phyloP scores from a whole-genome alignment of 257 asterid genomes.

The Knoxia roxburghii region DNA sequence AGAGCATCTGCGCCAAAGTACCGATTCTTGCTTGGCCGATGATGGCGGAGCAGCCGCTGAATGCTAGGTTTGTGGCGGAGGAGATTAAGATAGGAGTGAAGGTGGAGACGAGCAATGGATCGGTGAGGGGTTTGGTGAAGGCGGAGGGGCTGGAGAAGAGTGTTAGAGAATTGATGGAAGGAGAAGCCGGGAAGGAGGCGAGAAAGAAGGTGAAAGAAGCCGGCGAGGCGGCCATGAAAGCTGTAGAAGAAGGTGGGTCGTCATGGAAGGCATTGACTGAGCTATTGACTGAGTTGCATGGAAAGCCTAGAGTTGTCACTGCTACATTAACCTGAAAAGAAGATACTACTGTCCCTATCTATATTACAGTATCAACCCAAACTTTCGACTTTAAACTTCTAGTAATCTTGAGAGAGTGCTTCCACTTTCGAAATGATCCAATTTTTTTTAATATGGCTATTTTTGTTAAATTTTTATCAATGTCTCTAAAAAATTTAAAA shows the following conservation, averaged over 20 bases:
- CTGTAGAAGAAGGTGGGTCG: conserved; percentile 57
- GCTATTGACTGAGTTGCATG: conserved; percentile 31
- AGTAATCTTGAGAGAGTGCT: too few species aligned
- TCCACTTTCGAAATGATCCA: too few species aligned
- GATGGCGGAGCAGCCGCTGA: conserved; percentile 70
- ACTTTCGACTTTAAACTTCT: too few species aligned
- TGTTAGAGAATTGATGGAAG: conserved; percentile 52
- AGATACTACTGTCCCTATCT: too few species aligned
- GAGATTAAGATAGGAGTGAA: conserved; percentile 49
- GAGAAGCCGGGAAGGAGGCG: conserved; percentile 35
- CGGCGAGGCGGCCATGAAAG: conserved; percentile 37
- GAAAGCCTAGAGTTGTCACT: too few species aligned
- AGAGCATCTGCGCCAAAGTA: conserved; percentile 60
- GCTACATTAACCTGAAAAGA: too few species aligned
- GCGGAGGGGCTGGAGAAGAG: conserved; percentile 36
- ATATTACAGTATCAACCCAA: too few species aligned
- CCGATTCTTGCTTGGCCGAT: conserved; percentile 82
- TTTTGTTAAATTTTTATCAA: too few species aligned
- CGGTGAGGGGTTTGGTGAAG: conserved; percentile 47
- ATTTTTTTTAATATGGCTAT: too few species aligned
- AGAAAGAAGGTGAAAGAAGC: conserved; percentile 36
- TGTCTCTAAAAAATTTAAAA: too few species aligned
- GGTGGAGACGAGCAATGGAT: conserved; percentile 34
- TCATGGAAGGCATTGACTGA: conserved; percentile 43
- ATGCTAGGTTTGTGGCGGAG: conserved; percentile 60